Base-by-base conservation (phyloP, 176 grass and related monocot species). In the Paspalum vaginatum region DNA sequence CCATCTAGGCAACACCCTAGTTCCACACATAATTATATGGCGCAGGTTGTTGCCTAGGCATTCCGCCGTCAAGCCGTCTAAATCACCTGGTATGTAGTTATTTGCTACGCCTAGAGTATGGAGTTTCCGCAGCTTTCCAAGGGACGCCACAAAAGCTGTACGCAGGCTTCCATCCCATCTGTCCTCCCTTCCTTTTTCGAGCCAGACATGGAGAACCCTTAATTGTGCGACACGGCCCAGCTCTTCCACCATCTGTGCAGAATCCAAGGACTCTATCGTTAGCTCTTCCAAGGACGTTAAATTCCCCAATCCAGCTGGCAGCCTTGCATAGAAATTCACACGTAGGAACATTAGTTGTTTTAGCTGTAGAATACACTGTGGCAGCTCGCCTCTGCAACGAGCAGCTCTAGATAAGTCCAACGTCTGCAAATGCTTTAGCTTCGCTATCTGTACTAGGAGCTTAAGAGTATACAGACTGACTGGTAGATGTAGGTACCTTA, bases 251-350 rank as follows among this genome's bases (percentile, higher is more conserved):
- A 1, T 13, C 1, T n/a, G 6, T 2, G 0, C 6, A 38, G 24
- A 64, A n/a, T 16, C 56, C 12, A 14, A 3, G 2, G 1, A 2
- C 0, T 3, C 0, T 0, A 0, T n/a, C n/a, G n/a, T n/a, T 11
- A 76, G 39, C 14, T 2, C 0, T 61, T 76, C 74, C 5, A 76
- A 42, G 41, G 38, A 61, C 5, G 55, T 76, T 0, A 76, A 13
- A 2, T 43, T 61, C 5, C 8, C 17, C 21, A 76, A 43, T 12
- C 39, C 55, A 46, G 45, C 17, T 16, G 74, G 74, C 14, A 61
- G 7, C n/a, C n/a, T n/a, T n/a, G n/a, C n/a, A n/a, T n/a, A n/a
- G n/a, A n/a, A n/a, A n/a, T n/a, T n/a, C n/a, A n/a, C n/a, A n/a
- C n/a, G n/a, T n/a, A n/a, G n/a, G n/a, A n/a, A n/a, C n/a, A n/a